These are phyloP conservation scores for Escovopsis weberi DNA, from an alignment of 2,329 filamentous ascomycete genomes.

Conservation along the genomic window DNA sequence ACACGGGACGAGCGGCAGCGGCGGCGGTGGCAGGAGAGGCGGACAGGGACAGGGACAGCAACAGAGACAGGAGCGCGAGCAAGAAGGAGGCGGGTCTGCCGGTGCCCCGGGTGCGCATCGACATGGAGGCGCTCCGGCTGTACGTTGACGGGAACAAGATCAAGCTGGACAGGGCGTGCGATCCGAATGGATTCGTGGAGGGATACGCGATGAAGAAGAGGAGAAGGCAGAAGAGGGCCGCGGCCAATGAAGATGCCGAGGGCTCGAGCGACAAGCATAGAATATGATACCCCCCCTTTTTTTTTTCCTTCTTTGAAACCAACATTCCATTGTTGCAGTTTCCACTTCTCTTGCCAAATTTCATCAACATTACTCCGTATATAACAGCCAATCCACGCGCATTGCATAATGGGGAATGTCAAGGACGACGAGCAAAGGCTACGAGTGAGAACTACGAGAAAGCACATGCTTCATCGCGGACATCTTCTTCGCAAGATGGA, in stretches of 20 bases:
- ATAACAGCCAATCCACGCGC: too few relatives aligned
- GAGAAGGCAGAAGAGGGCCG: conserved; percentile 20
- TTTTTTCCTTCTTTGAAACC: neutral
- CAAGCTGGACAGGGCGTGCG: conserved; percentile 50
- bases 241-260: conserved; percentile 10
- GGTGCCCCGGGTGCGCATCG: conserved; percentile 34
- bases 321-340: too few relatives aligned
- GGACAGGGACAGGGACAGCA: neutral
- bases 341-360: neutral
- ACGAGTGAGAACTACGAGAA: too few relatives aligned
- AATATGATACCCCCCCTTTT: conserved; percentile 5
- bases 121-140: conserved; percentile 42
- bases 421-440: too few relatives aligned
- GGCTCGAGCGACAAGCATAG: conserved; percentile 1
- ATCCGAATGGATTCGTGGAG: conserved; percentile 59
- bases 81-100: conserved; percentile 11
- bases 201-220: conserved; percentile 41
- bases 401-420: too few relatives aligned
- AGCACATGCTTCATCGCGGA: too few relatives aligned
- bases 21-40: conserved; percentile 4
- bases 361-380: too few relatives aligned
- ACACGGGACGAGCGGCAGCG: conserved; percentile 6
- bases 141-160: conserved; percentile 54
- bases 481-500: too few relatives aligned
- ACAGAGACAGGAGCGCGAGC: conserved; percentile 14